These are phyloP conservation scores for Francoa sonchifolia DNA, from an alignment of 441 rosid genomes.

Conservation along the genomic window DNA sequence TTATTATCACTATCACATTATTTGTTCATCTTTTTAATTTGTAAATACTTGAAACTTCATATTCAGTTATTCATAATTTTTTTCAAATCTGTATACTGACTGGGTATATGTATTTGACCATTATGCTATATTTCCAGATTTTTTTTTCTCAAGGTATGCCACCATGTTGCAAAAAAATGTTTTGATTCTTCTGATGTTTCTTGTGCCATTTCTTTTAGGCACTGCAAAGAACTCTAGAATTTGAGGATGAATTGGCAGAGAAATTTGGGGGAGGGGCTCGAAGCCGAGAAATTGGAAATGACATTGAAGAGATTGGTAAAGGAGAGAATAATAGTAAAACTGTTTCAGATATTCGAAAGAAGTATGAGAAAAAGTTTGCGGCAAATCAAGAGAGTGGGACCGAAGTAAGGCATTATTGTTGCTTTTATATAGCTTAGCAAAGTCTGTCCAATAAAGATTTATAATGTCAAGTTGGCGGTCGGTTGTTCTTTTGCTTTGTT, in stretches of 20 bases:
- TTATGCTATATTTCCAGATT: not conserved
- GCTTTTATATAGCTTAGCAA: constrained; percentile 2
- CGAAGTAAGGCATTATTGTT: constrained; percentile 33
- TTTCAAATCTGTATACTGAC: not conserved
- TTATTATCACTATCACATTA: too few species aligned
- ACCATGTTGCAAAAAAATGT: too few species aligned
- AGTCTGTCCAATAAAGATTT: constrained; percentile 1
- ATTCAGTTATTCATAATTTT: too few species aligned
- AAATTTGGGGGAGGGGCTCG: constrained; percentile 83
- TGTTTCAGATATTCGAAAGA: constrained; percentile 85
- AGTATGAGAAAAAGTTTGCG: constrained; percentile 89
- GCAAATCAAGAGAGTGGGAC: constrained; percentile 54
- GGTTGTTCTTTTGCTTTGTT: constrained; percentile 15
- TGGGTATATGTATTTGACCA: not conserved
- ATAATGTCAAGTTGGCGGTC: not conserved
- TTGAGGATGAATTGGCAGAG: constrained; percentile 90
- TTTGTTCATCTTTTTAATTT: too few species aligned
- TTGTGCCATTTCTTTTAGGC: constrained; percentile 41
- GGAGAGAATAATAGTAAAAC: constrained; percentile 50
- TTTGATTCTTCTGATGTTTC: constrained; percentile 8
- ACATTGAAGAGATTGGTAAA: constrained; percentile 79
- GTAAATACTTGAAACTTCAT: constrained; percentile 1
- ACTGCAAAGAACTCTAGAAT: constrained; percentile 87
- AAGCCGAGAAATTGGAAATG: constrained; percentile 53
- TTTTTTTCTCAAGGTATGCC: too few species aligned